Evolutionary conservation across 257 asterid genomes (phyloP).

Genomic region (Jaltomata sinuosa): DNA sequence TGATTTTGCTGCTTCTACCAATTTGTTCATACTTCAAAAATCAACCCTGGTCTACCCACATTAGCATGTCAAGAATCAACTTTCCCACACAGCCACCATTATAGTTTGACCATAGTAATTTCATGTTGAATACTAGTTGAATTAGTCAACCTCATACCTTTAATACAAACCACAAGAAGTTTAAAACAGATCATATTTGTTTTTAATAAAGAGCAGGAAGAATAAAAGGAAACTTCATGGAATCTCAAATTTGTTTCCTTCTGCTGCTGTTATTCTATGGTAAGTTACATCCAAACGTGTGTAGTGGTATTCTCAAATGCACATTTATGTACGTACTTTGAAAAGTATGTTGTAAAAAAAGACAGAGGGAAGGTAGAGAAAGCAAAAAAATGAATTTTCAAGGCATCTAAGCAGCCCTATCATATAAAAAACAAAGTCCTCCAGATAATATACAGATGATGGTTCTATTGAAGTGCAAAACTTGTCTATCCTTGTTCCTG

Average conservation of each 20-base stretch:
- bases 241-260: background rate
- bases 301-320: background rate
- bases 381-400: background rate
- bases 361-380: background rate
- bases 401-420: background rate
- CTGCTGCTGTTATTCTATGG: background rate
- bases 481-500: background rate
- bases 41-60: background rate
- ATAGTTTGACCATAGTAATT: background rate
- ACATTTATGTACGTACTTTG: background rate
- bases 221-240: background rate
- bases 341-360: background rate
- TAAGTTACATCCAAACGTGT: background rate
- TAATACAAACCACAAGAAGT: background rate
- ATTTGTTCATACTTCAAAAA: background rate
- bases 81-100: background rate
- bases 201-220: background rate
- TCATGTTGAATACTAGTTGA: background rate
- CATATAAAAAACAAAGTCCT: background rate
- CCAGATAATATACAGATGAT: slow-evolving; percentile 1
- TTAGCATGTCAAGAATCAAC: background rate
- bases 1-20: background rate
- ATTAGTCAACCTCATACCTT: background rate
- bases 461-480: background rate
- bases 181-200: background rate